Base-by-base conservation (phyloP, 2,329 filamentous ascomycete species). In the Sporothrix protearum region DNA sequence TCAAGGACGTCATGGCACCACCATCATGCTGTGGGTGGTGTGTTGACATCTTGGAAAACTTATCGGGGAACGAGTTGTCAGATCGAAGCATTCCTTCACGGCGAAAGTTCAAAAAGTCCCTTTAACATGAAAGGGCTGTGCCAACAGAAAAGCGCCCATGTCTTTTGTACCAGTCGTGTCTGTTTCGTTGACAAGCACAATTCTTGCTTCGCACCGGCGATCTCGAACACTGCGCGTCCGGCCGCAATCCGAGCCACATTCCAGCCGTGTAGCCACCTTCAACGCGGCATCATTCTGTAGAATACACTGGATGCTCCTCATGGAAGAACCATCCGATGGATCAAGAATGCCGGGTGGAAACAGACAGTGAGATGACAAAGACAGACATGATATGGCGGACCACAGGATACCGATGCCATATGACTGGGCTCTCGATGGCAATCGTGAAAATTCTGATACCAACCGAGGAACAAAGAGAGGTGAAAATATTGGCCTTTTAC, bases 131-230 rank as follows among this genome's bases (percentile, higher is more conserved):
- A 7, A 19, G 33, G 16, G 33, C 25, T 6, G 33, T 12, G 3
- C 12, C 16, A 4, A 47, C 10, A 16, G 19, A 3, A 25, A 30
- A 33, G 14, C 3, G n/a, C 30, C 39, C 16, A 39, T 19, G 5
- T 33, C 49, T n/a, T 57, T 14, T 53, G 6, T 22, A 25, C n/a
- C 12, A 8, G 10, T 22, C 9, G n/a, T 63, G n/a, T 45, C 14
- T 45, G 59, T 63, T 45, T 63, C 45, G 59, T 63, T 63, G 42
- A 63, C 59, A 57, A 16, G 19, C 57, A 12, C 59, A 16, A 36
- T 25, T 12, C n/a, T 63, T 63, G 42, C 16, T 42, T 25, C 33
- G 30, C 36, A 16, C 36, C 59, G 22, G 36, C 36, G 19, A 42
- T 63, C 36, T 45, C 59, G 45, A 45, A 63, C 59, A 63, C 19